A percentile compares a stretch with the other conserved stretches of the same genome.
Evolutionary conservation across 2,329 filamentous ascomycete genomes (phyloP).

Genomic region (Aaosphaeria pasadenensis): DNA sequence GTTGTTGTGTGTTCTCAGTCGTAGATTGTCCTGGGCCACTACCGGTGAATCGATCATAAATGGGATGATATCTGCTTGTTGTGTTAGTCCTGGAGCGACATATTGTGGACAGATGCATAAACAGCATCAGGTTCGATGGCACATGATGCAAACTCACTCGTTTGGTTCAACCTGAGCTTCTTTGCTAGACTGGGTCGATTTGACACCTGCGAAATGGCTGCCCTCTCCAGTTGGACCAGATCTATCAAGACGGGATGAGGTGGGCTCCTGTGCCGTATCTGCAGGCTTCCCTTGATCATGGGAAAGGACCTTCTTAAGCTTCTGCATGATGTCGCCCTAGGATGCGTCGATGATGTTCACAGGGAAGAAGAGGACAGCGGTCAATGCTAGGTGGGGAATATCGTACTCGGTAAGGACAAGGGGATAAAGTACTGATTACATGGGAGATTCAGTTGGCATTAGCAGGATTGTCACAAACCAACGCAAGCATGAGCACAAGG

Average conservation of each 20-base stretch:
- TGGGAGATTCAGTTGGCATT: no score
- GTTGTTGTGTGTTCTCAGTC: constrained; percentile 9
- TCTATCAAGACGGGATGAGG: neutral
- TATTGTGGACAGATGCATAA: neutral
- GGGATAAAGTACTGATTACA: no score
- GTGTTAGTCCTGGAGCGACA: no score
- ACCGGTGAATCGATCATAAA: constrained; percentile 26
- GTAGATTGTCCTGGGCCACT: constrained; percentile 1
- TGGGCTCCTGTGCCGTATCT: constrained; percentile 31
- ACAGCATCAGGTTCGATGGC: neutral
- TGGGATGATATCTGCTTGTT: constrained; percentile 15
- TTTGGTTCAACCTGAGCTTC: no score
- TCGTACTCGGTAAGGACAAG: no score
- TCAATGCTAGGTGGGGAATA: neutral
- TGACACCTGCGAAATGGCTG: constrained; percentile 13
- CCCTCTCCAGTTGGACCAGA: constrained; percentile 13
- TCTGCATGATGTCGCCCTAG: constrained; percentile 35
- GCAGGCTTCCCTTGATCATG: constrained; percentile 32
- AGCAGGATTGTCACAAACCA: neutral
- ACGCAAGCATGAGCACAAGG: neutral
- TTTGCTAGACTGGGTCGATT: neutral
- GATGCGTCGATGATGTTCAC: neutral
- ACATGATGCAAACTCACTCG: neutral
- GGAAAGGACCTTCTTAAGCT: constrained; percentile 44
- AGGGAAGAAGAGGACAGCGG: neutral